Evolutionary conservation across 306 rosid species (phyloP).

Genomic region (Quercus dentata): DNA sequence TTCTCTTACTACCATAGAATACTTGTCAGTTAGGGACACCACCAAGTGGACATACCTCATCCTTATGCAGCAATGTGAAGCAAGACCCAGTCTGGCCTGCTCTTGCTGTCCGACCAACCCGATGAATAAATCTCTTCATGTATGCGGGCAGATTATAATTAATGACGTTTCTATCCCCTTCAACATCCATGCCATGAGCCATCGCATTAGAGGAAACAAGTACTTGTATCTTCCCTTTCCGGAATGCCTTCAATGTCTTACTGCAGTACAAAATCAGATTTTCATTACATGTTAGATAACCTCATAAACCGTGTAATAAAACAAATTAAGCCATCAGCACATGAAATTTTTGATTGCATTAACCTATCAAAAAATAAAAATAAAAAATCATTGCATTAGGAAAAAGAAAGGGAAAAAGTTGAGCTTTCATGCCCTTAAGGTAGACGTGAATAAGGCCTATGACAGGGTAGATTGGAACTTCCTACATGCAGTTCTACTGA

Average conservation of each 20-base stretch:
- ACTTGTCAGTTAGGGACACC: neutral
- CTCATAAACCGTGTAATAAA: neutral
- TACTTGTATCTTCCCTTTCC: constrained; percentile 78
- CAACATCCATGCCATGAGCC: constrained; percentile 98
- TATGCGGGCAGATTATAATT: constrained; percentile 79
- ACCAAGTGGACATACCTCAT: constrained; percentile 58
- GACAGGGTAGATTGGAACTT: too few species aligned
- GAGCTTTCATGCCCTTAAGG: too few species aligned
- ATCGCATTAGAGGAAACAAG: constrained; percentile 93
- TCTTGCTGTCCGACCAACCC: constrained; percentile 95
- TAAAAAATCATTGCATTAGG: too few species aligned
- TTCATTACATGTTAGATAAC: neutral
- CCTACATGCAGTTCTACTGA: too few species aligned
- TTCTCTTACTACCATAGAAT: neutral
- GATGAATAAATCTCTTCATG: constrained; percentile 84
- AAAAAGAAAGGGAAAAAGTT: too few species aligned
- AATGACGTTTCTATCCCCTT: constrained; percentile 78
- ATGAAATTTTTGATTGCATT: too few species aligned
- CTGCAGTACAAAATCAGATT: constrained; percentile 45
- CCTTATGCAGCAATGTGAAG: constrained; percentile 69
- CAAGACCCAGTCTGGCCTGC: constrained; percentile 85
- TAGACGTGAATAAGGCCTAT: too few species aligned
- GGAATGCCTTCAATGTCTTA: constrained; percentile 70
- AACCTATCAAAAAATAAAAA: too few species aligned
- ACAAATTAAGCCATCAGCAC: neutral